A percentile compares a stretch with the other conserved stretches of the same genome.
These are phyloP conservation scores for Cephaloascus fragrans DNA, from an alignment of 805 yeast genomes.

Conservation along the genomic window DNA sequence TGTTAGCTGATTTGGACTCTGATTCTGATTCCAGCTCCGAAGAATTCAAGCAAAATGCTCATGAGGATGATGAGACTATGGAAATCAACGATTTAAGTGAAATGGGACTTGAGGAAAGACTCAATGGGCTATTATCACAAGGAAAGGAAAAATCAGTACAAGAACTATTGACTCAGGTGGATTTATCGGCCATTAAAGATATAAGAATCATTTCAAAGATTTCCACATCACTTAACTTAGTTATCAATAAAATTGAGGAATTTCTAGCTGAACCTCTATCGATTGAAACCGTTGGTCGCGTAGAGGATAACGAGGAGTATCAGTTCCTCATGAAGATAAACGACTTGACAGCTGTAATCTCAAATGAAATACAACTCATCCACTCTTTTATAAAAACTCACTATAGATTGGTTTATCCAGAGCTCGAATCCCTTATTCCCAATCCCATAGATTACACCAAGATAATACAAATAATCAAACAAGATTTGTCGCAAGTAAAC, in stretches of 20 bases:
- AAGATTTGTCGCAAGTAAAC: slow-evolving; percentile 16
- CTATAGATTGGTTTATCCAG: slow-evolving; percentile 61
- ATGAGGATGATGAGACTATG: slow-evolving; percentile 3
- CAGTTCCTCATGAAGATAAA: slow-evolving; percentile 45
- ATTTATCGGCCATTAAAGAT: slow-evolving; percentile 13
- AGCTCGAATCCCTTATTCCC: slow-evolving; percentile 52
- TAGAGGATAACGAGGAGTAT: slow-evolving; percentile 29
- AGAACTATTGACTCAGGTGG: slow-evolving; percentile 2
- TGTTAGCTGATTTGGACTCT: slow-evolving; percentile 30
- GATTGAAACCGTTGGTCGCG: slow-evolving; percentile 9
- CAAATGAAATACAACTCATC: slow-evolving; percentile 40
- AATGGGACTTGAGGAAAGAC: too few species aligned
- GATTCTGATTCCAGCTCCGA: slow-evolving; percentile 11
- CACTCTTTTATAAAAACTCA: slow-evolving; percentile 38
- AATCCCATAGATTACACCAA: slow-evolving; percentile 54
- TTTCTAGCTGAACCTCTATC: slow-evolving; percentile 20
- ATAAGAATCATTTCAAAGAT: slow-evolving; percentile 13
- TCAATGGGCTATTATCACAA: neutral
- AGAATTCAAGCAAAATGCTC: slow-evolving; percentile 2
- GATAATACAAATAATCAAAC: slow-evolving; percentile 41
- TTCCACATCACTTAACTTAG: slow-evolving; percentile 10
- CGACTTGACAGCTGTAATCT: slow-evolving; percentile 41
- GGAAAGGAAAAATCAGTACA: neutral
- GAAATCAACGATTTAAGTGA: slow-evolving; percentile 1
- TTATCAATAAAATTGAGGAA: slow-evolving; percentile 12